Base-by-base conservation (phyloP, 805 yeast species). In the Starmerella bombicola region DNA sequence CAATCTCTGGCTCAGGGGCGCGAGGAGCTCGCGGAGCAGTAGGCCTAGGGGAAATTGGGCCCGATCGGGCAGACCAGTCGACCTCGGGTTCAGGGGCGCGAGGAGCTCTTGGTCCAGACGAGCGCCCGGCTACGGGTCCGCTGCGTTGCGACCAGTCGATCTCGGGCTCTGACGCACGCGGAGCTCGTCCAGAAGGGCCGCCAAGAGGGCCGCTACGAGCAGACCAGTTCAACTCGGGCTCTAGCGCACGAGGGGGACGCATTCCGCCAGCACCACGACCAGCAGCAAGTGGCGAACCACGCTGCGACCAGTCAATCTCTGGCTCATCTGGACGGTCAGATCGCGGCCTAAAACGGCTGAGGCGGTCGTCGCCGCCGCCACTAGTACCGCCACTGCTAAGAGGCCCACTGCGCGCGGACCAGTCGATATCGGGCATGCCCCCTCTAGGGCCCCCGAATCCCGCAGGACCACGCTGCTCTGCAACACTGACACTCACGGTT, bases 401-500 rank as follows among this genome's bases (percentile, higher is more conserved):
- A 46, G 64, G 67, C 45, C 57, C 54, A 55, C 42, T 22, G 33
- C 54, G 51, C 30, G 33, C 17, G 18, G 42, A 19, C 55, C 55
- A 52, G 49, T 52, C 54, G 33, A 52, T 42, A 29, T 46, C 48
- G 30, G 42, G 33, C 33, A 38, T 47, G 36, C 38, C 44, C 17
- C 38, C 58, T 29, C 39, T 45, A 36, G 31, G 40, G 23, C 42
- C 59, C 43, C 64, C 65, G 44, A 74, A 72, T 55, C 73, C 57
- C 63, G 59, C 58, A 18, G 71, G 71, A 42, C 69, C 67, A 42
- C 69, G 60, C 53, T 69, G 71, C 53, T 84, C 95, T 62, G 79
- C 83, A 63, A 83, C 94, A 45, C 80, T 82, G 38, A 75, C 64
- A 43, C 83, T 66, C 45, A 74, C 66, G 39, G 75, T 60, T 53